Evolutionary conservation across 169 alveolate genomes (phyloP).

Genomic region (Plasmodium chabaudi): DNA sequence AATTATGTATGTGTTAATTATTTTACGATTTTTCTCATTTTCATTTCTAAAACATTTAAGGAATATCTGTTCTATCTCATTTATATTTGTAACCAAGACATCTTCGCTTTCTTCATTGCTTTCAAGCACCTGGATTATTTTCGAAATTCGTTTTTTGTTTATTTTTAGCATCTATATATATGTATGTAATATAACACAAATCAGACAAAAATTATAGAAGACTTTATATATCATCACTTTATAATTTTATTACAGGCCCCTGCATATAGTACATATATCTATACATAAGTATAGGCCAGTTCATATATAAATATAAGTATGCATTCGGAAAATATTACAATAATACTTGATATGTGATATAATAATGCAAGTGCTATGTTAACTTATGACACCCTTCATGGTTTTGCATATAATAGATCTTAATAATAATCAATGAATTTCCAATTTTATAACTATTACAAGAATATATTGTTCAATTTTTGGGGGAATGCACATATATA

Average conservation of each 20-base stretch:
- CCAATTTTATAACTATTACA: neutral
- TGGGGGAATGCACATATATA: too few relatives aligned
- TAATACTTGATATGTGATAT: too few relatives aligned
- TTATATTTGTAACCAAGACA: slow-evolving; percentile 14
- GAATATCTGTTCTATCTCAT: slow-evolving; percentile 68
- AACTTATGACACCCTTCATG: neutral
- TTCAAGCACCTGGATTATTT: slow-evolving; percentile 51
- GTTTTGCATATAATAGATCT: neutral
- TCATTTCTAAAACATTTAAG: slow-evolving; percentile 56
- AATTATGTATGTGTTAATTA: slow-evolving; percentile 51
- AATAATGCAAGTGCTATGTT: too few relatives aligned
- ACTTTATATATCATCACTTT: too few relatives aligned
- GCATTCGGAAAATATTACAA: too few relatives aligned
- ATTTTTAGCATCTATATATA: slow-evolving; percentile 31
- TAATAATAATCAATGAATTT: neutral
- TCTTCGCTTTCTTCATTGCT: slow-evolving; percentile 50
- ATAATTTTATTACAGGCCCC: too few relatives aligned
- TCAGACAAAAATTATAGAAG: too few relatives aligned
- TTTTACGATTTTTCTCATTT: slow-evolving; percentile 16
- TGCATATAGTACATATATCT: too few relatives aligned
- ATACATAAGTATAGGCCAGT: too few relatives aligned
- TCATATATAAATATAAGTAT: too few relatives aligned
- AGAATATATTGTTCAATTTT: too few relatives aligned
- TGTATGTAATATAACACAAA: neutral
- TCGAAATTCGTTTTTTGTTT: slow-evolving; percentile 20